Conservation (phyloP, 306 rosid species). For the Nissolia schottii region DNA sequence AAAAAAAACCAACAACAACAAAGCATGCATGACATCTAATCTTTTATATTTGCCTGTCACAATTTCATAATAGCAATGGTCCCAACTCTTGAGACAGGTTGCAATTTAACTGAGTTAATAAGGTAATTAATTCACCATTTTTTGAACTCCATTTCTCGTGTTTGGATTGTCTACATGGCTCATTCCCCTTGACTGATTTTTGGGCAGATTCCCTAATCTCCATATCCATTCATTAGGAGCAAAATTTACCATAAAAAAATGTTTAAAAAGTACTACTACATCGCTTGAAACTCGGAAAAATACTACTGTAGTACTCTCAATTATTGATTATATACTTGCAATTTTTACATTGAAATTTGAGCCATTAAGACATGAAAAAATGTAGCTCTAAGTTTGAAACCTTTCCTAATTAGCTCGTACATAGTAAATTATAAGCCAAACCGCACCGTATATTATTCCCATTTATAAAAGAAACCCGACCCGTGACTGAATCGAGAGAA, state of each 20-base stretch:
- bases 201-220: neutral
- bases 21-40: neutral
- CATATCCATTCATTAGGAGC: no score
- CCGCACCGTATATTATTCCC: no score
- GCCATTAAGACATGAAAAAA: neutral
- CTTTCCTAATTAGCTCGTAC: no score
- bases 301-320: neutral
- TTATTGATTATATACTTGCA: neutral
- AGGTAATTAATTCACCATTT: neutral
- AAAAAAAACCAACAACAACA: no score
- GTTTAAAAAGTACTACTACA: neutral
- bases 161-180: neutral
- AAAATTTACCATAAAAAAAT: neutral
- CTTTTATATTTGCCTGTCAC: neutral
- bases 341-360: neutral
- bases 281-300: neutral
- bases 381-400: neutral
- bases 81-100: neutral
- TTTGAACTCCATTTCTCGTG: neutral
- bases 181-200: neutral
- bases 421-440: no score
- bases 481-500: neutral
- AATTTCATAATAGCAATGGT: neutral
- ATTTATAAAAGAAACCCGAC: constrained; percentile 11
- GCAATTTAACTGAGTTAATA: neutral